Evolutionary conservation across 2,329 filamentous ascomycete species (phyloP), one percentile per base, ranked within the genome.

Genomic region (Aspergillus ruber): DNA sequence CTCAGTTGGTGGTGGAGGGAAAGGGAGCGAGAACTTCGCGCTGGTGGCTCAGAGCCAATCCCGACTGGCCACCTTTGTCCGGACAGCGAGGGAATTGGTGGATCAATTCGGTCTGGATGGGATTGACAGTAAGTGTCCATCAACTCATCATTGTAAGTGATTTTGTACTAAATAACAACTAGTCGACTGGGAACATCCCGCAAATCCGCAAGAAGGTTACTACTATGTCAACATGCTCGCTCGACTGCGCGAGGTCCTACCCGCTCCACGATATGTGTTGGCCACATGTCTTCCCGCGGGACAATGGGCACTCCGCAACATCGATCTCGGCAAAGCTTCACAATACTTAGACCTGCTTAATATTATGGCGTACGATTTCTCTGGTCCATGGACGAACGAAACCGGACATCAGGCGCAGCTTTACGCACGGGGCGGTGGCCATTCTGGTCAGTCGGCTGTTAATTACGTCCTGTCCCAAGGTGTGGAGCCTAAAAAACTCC

Each of bases 181-280:
- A 91, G 87, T 93, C 63, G 84, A 86, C 59, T 93, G 88, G 88
- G 83, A 89, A 63, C 86, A 88, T 57, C 87, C 88, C 2, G 76
- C 77, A 46, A 76, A 85, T 61, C 63, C 74, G 2, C 73, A 81
- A 45, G 80, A 90, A 66, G 86, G 86, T 20, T 72, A 76, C 51
- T 78, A 90, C 64, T 90, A 89, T 61, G 68, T 90, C 40, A 75
- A 79, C 15, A 76, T 93, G 21, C 75, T 91, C 25, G 79, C 81
- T 8, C 74, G 79, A 15, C 71, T 88, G 44, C 83, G 88, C 49
- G 70, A 81, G 48, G 77, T 82, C 47, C 74, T 91, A n/a, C 83
- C 84, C 12, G 74, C 82, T 27, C 82, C 85, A 36, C 74, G 76
- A 39, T 91, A 85, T 64, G 73, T 86, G 8, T 69, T 93, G 21